Conservation (phyloP, 257 asterid genomes). For the Nicotiana noctiflora region DNA sequence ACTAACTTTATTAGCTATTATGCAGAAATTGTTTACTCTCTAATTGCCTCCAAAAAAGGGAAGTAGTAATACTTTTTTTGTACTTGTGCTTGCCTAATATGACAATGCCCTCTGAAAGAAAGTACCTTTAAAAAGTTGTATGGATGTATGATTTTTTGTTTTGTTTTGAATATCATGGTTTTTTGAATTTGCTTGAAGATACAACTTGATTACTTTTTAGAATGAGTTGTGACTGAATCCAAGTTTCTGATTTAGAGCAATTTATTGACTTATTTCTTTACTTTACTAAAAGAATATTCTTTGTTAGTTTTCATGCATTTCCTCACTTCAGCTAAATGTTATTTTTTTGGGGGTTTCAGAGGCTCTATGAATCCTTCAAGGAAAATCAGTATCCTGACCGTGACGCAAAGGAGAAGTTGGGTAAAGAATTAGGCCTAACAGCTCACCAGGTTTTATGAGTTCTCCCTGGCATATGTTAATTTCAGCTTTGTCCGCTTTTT, state of each 20-base stretch:
- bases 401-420: conserved; percentile 53
- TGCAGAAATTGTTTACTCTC: background rate
- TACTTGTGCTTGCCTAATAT: background rate
- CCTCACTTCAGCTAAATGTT: background rate
- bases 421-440: conserved; percentile 61
- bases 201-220: background rate
- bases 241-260: background rate
- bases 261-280: background rate
- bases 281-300: background rate
- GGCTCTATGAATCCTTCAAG: conserved; percentile 57
- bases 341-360: conserved; percentile 41
- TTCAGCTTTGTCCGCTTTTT: background rate
- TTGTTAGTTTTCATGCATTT: background rate
- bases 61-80: background rate
- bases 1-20: background rate
- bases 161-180: background rate
- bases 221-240: background rate
- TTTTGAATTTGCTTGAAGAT: background rate
- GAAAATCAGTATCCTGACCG: conserved; percentile 75
- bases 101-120: background rate
- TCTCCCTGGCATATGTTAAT: background rate
- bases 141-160: background rate
- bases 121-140: background rate
- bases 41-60: background rate
- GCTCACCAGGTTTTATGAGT: conserved; percentile 49